Percentiles rank a stretch among this genome's conserved stretches.
These are phyloP conservation scores for Dictyophora rubrovolvata DNA, from an alignment of 768 basidiomycete species.

Conservation along the genomic window DNA sequence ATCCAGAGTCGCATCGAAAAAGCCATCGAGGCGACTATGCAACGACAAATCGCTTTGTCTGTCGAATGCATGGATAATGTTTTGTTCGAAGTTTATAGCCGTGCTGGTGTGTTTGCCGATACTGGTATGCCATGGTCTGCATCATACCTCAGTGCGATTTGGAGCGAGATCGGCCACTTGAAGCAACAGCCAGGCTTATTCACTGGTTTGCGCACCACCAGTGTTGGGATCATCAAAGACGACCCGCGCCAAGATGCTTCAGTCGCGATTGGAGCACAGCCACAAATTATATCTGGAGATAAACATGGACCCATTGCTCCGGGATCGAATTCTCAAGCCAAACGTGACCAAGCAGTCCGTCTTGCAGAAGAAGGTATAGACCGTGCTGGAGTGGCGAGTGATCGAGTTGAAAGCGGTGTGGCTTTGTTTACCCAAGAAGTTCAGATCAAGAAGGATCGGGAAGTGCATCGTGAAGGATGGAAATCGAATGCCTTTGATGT, in stretches of 20 bases:
- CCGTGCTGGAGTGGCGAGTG: constrained; percentile 13
- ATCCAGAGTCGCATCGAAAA: constrained; percentile 45
- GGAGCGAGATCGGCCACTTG: constrained; percentile 61
- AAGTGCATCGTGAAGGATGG: constrained; percentile 26
- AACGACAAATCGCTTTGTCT: constrained; percentile 39
- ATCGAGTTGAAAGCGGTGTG: constrained; percentile 18
- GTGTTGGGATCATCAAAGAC: constrained; percentile 53
- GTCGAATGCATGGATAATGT: constrained; percentile 47
- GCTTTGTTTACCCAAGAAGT: constrained; percentile 20
- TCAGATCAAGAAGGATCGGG: constrained; percentile 21
- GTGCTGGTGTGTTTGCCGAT: constrained; percentile 57
- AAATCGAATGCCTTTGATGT: constrained; percentile 28
- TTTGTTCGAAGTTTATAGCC: constrained; percentile 47
- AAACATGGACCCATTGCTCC: constrained; percentile 60
- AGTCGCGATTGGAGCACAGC: constrained; percentile 64
- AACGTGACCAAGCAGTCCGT: constrained; percentile 24
- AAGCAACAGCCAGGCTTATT: constrained; percentile 28
- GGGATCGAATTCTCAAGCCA: constrained; percentile 29
- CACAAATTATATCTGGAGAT: constrained; percentile 58
- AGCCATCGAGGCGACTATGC: constrained; percentile 50
- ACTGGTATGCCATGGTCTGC: constrained; percentile 43
- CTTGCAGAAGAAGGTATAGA: constrained; percentile 17
- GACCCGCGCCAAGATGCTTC: constrained; percentile 24
- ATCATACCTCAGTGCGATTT: constrained; percentile 46
- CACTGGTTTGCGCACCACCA: constrained; percentile 43